Evolutionary conservation across 768 basidiomycete genomes (phyloP), one percentile per base, ranked within the genome.

Genomic region (Boletus vermiculosoides): DNA sequence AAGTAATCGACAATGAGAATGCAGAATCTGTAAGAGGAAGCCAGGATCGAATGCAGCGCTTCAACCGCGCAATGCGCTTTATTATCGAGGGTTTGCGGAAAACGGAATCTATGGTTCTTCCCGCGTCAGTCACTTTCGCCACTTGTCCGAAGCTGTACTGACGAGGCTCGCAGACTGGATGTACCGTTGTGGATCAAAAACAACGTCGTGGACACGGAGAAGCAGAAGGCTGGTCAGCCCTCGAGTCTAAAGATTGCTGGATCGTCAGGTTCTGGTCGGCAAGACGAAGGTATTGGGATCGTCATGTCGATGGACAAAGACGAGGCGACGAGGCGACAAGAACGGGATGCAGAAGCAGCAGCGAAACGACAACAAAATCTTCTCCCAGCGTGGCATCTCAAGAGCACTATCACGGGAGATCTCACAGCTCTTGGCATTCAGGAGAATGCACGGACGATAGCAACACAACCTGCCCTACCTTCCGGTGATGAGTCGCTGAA

Each of bases 41-140:
- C 64, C 90, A 96, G 74, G 96, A 98, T 71, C 82, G 92, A 56
- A 97, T 98, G 94, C 90, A 94, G 73, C 79, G 93, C 60, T 94
- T 98, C 72, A 96, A 97, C 71, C 79, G 85, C 60, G 91, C 94
- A 71, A 95, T 95, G 79, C 82, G 87, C 33, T 89, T 88, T 65
- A 85, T 98, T 45, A 82, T 88, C 34, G 92, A 94, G 62, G 90
- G 92, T 4, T 72, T 99, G 63, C 87, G 93, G 66, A 89, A 87
- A 71, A 92, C 93, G 58, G 96, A 98, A 66, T 81, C 84, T 22
- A 91, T 95, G 83, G 79, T 87, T 33, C 74, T 96, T 44, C 92
- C 93, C 45, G 85, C 84, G 88, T 94, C 65, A 55, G 88, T 81
- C 44, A 20, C 22, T 30, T 61, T 41, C 45, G 42, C 46, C 48